Evolutionary conservation across 2,329 filamentous ascomycete species (phyloP), one percentile per base, ranked within the genome.

Genomic region (Fusarium sp.): DNA sequence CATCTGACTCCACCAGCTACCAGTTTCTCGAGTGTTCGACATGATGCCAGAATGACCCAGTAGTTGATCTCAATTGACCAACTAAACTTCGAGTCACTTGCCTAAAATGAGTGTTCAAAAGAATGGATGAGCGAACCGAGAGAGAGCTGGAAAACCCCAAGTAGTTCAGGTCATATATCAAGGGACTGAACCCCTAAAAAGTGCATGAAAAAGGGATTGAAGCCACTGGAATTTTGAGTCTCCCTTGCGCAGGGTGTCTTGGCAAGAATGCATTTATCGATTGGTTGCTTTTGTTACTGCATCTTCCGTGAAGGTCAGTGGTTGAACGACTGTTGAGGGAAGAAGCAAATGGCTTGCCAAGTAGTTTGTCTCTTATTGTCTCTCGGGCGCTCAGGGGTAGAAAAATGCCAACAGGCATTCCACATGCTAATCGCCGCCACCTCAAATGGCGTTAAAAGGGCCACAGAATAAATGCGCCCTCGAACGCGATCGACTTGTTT

Each of bases 1-100:
- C 63, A 66, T 66, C 32, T 61, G 62, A 47, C 63, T 49, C 20
- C 65, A 61, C 62, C 63, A 66, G 22, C 54, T 57, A 15, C 34
- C 29, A 44, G 20, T 22, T 18, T 61, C 62, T 9, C 15, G 25
- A 20, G 44, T 40, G 25, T 40, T 42, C 2, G 55, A n/a, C 63
- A 66, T 66, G 2, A 16, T n/a, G 24, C 20, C 38, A 59, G 60
- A 43, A 49, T 30, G 45, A 51, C 8, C 24, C 42, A 27, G 42
- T 34, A 63, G 59, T 38, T 55, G 18, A 34, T 27, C 44, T 20
- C 44, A 57, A 63, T 29, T 16, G 43, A 63, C 34, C 59, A 38
- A 18, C 24, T 40, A 27, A 25, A 20, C 25, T 22, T 38, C 15
- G 12, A 27, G 42, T 38, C 18, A 59, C 61, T 49, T 49, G 24